A percentile compares a stretch with the other conserved stretches of the same genome.
These are phyloP conservation scores for Globisporangium recalcitrans DNA, from an alignment of 352 stramenopile genomes.

Conservation along the genomic window DNA sequence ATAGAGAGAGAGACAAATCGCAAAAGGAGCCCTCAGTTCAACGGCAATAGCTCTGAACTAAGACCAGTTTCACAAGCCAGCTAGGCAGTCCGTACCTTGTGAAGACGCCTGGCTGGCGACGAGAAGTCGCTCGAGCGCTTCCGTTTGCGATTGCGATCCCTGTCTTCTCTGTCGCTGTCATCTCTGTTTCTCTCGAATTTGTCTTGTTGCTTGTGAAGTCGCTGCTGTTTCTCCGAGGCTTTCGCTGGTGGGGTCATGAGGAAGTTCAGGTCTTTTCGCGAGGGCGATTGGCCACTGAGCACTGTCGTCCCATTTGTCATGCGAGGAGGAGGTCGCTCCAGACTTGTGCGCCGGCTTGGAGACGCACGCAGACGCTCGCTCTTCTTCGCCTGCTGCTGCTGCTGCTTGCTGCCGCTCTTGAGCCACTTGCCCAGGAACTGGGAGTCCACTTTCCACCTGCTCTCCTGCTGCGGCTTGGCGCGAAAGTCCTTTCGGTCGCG, in stretches of 20 bases:
- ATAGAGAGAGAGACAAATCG: neutral
- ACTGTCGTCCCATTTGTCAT: neutral
- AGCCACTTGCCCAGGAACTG: conserved; percentile 16
- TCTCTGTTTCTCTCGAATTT: neutral
- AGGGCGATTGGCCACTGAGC: neutral
- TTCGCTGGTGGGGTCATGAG: neutral
- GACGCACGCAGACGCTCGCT: neutral
- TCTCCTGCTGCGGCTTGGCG: conserved; percentile 4
- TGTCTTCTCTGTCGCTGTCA: neutral
- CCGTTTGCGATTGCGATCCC: conserved; percentile 3
- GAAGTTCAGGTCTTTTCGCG: neutral
- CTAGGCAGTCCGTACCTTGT: neutral
- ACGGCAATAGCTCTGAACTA: neutral
- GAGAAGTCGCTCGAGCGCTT: conserved; percentile 14
- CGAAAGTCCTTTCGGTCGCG: conserved; percentile 18
- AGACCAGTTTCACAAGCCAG: neutral
- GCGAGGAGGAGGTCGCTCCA: neutral
- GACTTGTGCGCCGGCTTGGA: neutral
- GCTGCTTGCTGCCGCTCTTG: neutral
- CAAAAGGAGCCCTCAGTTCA: neutral
- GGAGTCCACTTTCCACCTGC: conserved; percentile 17
- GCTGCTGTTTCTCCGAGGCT: neutral
- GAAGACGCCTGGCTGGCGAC: neutral
- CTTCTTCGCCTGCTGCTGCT: neutral
- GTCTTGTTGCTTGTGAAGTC: neutral